phyloP scores from a whole-genome alignment of 164 flowering plant species.

The Berberis thunbergii region DNA sequence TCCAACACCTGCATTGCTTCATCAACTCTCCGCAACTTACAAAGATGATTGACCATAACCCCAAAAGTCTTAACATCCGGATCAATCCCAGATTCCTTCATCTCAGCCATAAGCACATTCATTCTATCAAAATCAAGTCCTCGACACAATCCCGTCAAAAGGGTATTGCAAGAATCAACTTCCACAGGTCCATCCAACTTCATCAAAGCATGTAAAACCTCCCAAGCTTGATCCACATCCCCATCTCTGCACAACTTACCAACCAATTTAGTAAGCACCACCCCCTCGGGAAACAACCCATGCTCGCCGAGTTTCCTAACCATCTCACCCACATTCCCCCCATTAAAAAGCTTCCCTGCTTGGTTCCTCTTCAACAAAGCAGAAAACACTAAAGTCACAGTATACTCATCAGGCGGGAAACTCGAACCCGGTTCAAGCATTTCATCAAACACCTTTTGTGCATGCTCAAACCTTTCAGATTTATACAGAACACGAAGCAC shows the following conservation, averaged over 20 bases:
- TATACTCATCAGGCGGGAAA: no score
- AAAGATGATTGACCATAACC: slow-evolving; percentile 48
- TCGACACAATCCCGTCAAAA: slow-evolving; percentile 48
- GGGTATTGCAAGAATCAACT: slow-evolving; percentile 48
- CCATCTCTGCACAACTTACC: slow-evolving; percentile 35
- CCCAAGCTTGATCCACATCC: slow-evolving; percentile 40
- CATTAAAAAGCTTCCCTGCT: neutral
- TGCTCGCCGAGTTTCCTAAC: slow-evolving; percentile 29
- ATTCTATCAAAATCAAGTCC: slow-evolving; percentile 35
- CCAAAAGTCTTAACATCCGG: slow-evolving; percentile 62
- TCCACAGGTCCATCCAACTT: slow-evolving; percentile 27
- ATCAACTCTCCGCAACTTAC: slow-evolving; percentile 56
- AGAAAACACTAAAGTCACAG: no score
- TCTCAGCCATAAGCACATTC: slow-evolving; percentile 44
- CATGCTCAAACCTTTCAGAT: no score
- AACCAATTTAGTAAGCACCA: slow-evolving; percentile 36
- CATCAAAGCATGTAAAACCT: slow-evolving; percentile 36
- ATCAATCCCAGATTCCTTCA: slow-evolving; percentile 50
- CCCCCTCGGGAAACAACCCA: slow-evolving; percentile 30
- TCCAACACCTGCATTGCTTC: slow-evolving; percentile 55
- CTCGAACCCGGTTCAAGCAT: no score
- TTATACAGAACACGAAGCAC: no score
- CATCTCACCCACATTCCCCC: slow-evolving; percentile 24
- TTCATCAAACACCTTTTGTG: no score
- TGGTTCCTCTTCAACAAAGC: no score